phyloP scores from a whole-genome alignment of 176 grass and related monocot species.

The Phoenix roebelenii region DNA sequence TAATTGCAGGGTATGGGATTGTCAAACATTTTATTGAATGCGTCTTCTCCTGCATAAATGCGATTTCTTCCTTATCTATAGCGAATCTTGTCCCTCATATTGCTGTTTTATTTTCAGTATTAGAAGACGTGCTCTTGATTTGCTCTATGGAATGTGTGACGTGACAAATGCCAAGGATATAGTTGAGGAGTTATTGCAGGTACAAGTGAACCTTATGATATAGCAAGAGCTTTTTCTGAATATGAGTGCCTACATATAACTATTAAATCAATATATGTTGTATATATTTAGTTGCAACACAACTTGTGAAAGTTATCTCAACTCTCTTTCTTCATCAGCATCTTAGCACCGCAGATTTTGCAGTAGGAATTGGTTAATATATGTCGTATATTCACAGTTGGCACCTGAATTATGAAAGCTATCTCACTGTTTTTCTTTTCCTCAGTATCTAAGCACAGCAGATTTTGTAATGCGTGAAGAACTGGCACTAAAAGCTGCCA shows the following conservation, averaged over 20 bases:
- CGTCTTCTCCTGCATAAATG: neutral
- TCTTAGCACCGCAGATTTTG: no score
- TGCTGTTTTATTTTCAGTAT: constrained; percentile 52
- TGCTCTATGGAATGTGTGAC: constrained; percentile 98
- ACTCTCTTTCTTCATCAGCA: no score
- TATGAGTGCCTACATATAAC: no score
- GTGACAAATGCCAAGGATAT: constrained; percentile 98
- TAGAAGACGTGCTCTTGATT: constrained; percentile 94
- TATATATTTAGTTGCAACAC: no score
- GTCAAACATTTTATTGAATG: no score
- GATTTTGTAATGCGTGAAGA: constrained; percentile 98
- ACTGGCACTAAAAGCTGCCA: constrained; percentile 86
- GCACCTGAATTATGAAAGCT: neutral
- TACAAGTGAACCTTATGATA: constrained; percentile 28
- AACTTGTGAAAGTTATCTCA: no score
- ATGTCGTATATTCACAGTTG: no score
- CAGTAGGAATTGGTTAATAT: no score
- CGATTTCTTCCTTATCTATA: neutral
- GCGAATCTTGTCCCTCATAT: constrained; percentile 6
- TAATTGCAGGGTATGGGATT: no score
- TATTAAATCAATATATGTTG: no score
- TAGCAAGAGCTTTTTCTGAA: no score
- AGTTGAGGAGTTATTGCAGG: constrained; percentile 96
- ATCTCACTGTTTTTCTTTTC: constrained; percentile 5
- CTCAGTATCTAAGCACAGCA: constrained; percentile 94